Conservation (phyloP, 768 basidiomycete genomes). For the Mycena rosella region DNA sequence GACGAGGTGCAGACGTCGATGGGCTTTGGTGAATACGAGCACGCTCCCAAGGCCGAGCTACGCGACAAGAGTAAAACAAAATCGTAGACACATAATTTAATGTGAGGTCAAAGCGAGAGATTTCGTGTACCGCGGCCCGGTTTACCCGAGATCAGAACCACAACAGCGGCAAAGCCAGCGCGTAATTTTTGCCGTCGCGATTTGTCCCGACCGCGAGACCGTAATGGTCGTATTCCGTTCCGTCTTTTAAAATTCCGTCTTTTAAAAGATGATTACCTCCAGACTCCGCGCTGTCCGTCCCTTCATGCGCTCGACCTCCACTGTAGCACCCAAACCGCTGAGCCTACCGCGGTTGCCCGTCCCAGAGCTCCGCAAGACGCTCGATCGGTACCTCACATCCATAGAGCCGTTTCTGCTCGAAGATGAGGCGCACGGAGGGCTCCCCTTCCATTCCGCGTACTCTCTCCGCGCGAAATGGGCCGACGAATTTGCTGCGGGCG, state of each 20-base stretch:
- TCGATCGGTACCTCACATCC: conserved; percentile 83
- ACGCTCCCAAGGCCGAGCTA: conserved; percentile 55
- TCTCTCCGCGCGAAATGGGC: conserved; percentile 70
- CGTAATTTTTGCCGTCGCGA: conserved; percentile 27
- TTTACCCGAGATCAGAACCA: background rate
- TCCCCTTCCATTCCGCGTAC: conserved; percentile 64
- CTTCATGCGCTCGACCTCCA: conserved; percentile 36
- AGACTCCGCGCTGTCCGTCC: conserved; percentile 20
- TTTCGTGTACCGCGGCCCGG: background rate
- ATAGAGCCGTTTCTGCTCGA: conserved; percentile 85
- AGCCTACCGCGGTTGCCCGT: conserved; percentile 82
- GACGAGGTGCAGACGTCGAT: conserved; percentile 84
- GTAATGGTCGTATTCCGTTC: conserved; percentile 24
- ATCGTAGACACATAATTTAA: background rate
- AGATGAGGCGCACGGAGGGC: conserved; percentile 71
- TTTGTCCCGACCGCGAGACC: conserved; percentile 13
- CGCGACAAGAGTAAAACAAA: conserved; percentile 20
- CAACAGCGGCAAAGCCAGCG: conserved; percentile 18
- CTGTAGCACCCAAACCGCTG: conserved; percentile 41
- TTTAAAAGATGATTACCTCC: conserved; percentile 21
- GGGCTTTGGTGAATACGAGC: conserved; percentile 78
- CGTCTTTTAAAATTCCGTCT: too few relatives aligned
- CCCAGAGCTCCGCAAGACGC: conserved; percentile 79
- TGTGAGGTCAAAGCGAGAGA: conserved; percentile 16
- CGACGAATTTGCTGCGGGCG: conserved; percentile 76